Percentiles rank a stretch among this genome's conserved stretches.
phyloP scores from a whole-genome alignment of 2,329 filamentous ascomycete genomes.

The Pseudogymnoascus sp. region DNA sequence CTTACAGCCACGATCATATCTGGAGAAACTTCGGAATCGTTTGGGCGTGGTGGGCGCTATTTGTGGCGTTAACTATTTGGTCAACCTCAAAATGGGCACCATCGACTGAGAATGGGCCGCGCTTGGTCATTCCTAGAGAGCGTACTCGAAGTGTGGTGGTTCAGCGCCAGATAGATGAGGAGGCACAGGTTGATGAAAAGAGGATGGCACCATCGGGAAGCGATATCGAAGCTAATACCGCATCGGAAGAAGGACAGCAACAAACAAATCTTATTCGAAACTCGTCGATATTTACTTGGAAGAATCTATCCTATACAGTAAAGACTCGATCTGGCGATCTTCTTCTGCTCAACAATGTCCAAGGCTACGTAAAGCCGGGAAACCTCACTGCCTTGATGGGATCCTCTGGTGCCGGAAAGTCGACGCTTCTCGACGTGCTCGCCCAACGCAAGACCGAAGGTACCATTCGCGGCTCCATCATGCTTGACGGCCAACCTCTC shows the following conservation, averaged over 20 bases:
- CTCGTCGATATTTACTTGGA: constrained; percentile 67
- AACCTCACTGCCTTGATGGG: constrained; percentile 60
- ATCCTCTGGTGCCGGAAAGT: constrained; percentile 72
- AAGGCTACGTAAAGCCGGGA: constrained; percentile 71
- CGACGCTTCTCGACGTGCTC: constrained; percentile 75
- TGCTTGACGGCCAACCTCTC: constrained; percentile 56
- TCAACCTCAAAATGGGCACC: constrained; percentile 48
- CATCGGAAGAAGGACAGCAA: constrained; percentile 24
- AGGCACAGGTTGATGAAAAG: constrained; percentile 19
- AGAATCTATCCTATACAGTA: constrained; percentile 61
- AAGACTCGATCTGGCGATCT: constrained; percentile 54
- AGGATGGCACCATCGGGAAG: constrained; percentile 13
- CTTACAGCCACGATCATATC: constrained; percentile 43
- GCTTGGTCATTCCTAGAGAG: neutral
- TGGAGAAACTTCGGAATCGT: constrained; percentile 57
- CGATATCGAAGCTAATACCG: constrained; percentile 15
- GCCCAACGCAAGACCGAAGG: constrained; percentile 83
- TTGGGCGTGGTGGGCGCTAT: constrained; percentile 56
- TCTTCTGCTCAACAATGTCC: constrained; percentile 66
- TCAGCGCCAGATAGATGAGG: neutral
- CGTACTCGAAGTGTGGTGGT: neutral
- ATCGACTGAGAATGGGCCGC: neutral
- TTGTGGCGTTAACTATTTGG: constrained; percentile 49
- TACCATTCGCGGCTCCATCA: constrained; percentile 77
- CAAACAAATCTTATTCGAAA: constrained; percentile 46